Conservation (phyloP, 805 yeast genomes). For the Hyphopichia homilentoma region DNA sequence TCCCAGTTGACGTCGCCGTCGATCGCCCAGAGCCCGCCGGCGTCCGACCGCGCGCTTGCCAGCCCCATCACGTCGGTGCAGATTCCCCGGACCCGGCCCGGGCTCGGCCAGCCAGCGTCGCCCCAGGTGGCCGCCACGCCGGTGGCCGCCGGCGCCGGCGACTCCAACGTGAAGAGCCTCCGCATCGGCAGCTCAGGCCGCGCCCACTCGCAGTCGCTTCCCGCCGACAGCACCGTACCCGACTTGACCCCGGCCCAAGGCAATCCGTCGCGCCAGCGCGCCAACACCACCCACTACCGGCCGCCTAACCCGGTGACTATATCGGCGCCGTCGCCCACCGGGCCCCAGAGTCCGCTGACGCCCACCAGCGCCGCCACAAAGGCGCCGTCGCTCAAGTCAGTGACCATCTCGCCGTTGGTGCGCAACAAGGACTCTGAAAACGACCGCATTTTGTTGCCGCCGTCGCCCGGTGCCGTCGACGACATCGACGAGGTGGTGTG, state of each 20-base stretch:
- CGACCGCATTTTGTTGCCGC: too few relatives aligned
- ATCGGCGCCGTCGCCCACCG: constrained; percentile 8
- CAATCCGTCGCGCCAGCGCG: constrained; percentile 9
- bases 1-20: too few relatives aligned
- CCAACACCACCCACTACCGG: constrained; percentile 20
- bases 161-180: too few relatives aligned
- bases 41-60: too few relatives aligned
- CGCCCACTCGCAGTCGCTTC: constrained; percentile 35
- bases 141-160: too few relatives aligned
- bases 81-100: constrained; percentile 6
- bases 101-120: not conserved
- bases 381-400: constrained; percentile 35
- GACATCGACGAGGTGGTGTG: too few relatives aligned
- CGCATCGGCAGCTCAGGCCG: too few relatives aligned
- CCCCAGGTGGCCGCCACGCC: too few relatives aligned
- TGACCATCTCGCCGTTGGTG: constrained; percentile 36
- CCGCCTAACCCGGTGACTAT: constrained; percentile 10
- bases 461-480: too few relatives aligned
- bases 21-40: too few relatives aligned
- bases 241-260: too few relatives aligned
- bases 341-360: constrained; percentile 8
- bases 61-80: too few relatives aligned
- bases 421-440: constrained; percentile 7
- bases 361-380: constrained; percentile 15
- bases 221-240: constrained; percentile 10